Percentiles rank a stretch among this genome's conserved stretches.
Conservation (phyloP, 371 early-diverging fungal genomes). For the Apophysomyces trapeziformis region DNA sequence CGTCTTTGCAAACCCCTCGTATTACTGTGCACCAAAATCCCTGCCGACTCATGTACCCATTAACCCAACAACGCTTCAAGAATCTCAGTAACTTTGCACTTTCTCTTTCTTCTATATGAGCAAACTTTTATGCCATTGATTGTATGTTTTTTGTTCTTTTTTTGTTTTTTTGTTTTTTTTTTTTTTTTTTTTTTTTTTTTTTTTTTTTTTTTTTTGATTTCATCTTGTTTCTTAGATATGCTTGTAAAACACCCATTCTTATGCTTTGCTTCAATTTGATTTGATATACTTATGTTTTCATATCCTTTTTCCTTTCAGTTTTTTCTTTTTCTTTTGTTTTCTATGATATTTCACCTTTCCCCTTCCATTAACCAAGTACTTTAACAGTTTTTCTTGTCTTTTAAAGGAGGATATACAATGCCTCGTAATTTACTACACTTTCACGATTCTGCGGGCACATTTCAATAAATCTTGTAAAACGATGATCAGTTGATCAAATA, state of each 20-base stretch:
- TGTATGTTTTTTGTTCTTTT: neutral
- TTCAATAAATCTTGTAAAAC: too few species aligned
- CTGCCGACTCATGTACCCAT: neutral
- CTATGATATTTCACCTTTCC: too few species aligned
- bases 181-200: neutral
- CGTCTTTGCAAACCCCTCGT: neutral
- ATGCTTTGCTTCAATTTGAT: neutral
- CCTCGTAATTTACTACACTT: too few species aligned
- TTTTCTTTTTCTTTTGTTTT: neutral
- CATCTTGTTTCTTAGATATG: neutral
- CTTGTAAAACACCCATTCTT: conserved; percentile 1
- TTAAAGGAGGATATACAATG: too few species aligned
- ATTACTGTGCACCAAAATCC: neutral
- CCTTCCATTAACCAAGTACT: too few species aligned
- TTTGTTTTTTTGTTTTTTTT: neutral
- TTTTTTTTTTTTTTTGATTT: neutral
- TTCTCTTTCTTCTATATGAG: neutral
- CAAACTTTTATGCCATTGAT: neutral
- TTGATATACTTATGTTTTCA: neutral
- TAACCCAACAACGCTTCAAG: neutral
- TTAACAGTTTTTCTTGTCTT: too few species aligned
- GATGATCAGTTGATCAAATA: too few species aligned
- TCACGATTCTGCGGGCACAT: too few species aligned
- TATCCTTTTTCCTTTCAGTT: neutral
- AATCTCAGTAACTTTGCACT: neutral